Evolutionary conservation across 2,329 filamentous ascomycete genomes (phyloP).

Genomic region (Claviceps digitariae): DNA sequence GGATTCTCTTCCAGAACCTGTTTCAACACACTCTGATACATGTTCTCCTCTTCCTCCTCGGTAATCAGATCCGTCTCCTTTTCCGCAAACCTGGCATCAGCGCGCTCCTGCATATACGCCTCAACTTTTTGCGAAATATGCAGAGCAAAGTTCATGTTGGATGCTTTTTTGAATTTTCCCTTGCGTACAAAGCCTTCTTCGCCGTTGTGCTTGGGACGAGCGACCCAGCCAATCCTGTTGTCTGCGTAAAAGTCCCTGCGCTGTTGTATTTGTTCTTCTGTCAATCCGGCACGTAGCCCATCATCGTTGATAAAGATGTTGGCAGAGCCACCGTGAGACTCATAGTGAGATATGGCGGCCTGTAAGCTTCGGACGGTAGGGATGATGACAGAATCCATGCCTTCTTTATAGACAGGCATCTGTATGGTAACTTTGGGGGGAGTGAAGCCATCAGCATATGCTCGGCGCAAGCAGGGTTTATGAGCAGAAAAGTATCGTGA

Average conservation of each 20-base stretch:
- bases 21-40: constrained; percentile 35
- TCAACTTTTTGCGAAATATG: constrained; percentile 49
- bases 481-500: constrained; percentile 30
- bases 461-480: constrained; percentile 19
- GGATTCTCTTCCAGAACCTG: constrained; percentile 34
- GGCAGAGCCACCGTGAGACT: constrained; percentile 30
- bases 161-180: constrained; percentile 61
- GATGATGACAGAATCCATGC: constrained; percentile 28
- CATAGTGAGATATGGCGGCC: constrained; percentile 35
- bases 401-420: constrained; percentile 30
- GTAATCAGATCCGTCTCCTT: constrained; percentile 12
- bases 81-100: constrained; percentile 9
- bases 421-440: constrained; percentile 21
- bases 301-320: constrained; percentile 51
- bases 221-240: constrained; percentile 33
- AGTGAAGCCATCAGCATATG: constrained; percentile 18
- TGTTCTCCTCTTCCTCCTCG: constrained; percentile 22
- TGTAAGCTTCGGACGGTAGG: constrained; percentile 35
- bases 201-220: constrained; percentile 32
- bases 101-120: constrained; percentile 32
- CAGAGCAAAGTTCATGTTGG: constrained; percentile 63
- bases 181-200: constrained; percentile 36
- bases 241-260: constrained; percentile 36
- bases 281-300: constrained; percentile 39
- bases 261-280: constrained; percentile 25